Conservation (phyloP, 1,139 yeast genomes). For the Tardiomyces blankii region DNA sequence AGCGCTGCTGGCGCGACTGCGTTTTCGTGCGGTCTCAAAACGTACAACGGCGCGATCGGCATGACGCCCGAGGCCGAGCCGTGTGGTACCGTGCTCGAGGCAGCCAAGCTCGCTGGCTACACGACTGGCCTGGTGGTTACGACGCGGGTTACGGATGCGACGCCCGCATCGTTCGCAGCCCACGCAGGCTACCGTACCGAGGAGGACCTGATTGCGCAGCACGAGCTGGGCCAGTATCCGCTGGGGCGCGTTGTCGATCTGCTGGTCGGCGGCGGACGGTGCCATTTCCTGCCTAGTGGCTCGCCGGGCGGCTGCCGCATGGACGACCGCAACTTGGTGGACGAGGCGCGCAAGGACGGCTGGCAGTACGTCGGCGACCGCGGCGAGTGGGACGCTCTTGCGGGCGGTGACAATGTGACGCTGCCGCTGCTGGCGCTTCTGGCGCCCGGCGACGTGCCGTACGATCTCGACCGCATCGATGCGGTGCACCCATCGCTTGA, state of each 20-base stretch:
- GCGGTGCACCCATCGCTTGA: slow-evolving; percentile 56
- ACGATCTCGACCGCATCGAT: slow-evolving; percentile 60
- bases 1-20: slow-evolving; percentile 96
- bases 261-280: slow-evolving; percentile 82
- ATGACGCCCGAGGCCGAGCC: slow-evolving; percentile 52
- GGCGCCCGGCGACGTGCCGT: slow-evolving; percentile 67
- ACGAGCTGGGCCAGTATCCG: slow-evolving; percentile 69
- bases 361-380: slow-evolving; percentile 60
- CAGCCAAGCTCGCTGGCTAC: slow-evolving; percentile 66
- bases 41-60: slow-evolving; percentile 79
- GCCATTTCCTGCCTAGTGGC: slow-evolving; percentile 45
- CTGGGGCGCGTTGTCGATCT: slow-evolving; percentile 71
- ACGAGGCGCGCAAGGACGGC: slow-evolving; percentile 45
- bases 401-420: slow-evolving; percentile 46
- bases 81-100: slow-evolving; percentile 77
- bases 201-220: slow-evolving; percentile 77
- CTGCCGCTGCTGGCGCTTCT: slow-evolving; percentile 65
- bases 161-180: slow-evolving; percentile 79
- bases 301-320: slow-evolving; percentile 48
- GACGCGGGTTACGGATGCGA: slow-evolving; percentile 74
- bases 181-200: slow-evolving; percentile 64
- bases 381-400: slow-evolving; percentile 41
- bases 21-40: slow-evolving; percentile 64
- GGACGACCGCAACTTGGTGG: slow-evolving; percentile 53
- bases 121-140: slow-evolving; percentile 80